Evolutionary conservation across 805 yeast species (phyloP).

Genomic region (Sporopachydermia quercuum): DNA sequence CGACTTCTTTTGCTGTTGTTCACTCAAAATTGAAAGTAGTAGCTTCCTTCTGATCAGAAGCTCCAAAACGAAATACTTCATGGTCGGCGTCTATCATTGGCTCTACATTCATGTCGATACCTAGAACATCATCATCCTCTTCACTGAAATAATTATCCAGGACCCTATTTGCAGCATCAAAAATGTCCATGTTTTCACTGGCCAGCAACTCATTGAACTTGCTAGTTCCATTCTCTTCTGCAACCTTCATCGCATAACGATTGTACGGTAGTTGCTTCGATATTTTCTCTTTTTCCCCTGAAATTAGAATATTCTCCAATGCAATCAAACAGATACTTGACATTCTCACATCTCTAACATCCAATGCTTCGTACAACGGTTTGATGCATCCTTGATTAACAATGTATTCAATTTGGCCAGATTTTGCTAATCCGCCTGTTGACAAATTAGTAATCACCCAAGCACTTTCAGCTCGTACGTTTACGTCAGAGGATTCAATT

Average conservation of each 20-base stretch:
- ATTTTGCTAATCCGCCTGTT: constrained; percentile 82
- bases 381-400: constrained; percentile 94
- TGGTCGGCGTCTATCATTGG: no score
- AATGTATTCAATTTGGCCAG: constrained; percentile 85
- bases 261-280: constrained; percentile 53
- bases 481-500: constrained; percentile 74
- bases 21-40: no score
- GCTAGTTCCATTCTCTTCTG: constrained; percentile 98
- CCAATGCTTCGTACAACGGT: constrained; percentile 86
- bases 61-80: no score
- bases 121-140: constrained; percentile 64
- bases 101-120: no score
- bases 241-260: constrained; percentile 81
- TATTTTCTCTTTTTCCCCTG: constrained; percentile 89
- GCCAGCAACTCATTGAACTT: constrained; percentile 87
- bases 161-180: constrained; percentile 77
- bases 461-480: constrained; percentile 96
- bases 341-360: constrained; percentile 78
- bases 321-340: constrained; percentile 94
- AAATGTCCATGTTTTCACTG: constrained; percentile 83
- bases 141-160: constrained; percentile 85
- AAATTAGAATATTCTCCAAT: constrained; percentile 79
- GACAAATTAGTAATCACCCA: constrained; percentile 99
- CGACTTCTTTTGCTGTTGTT: no score
- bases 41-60: no score